Evolutionary conservation across 2,329 filamentous ascomycete species (phyloP).

Genomic region (Helicocarpus griseus): DNA sequence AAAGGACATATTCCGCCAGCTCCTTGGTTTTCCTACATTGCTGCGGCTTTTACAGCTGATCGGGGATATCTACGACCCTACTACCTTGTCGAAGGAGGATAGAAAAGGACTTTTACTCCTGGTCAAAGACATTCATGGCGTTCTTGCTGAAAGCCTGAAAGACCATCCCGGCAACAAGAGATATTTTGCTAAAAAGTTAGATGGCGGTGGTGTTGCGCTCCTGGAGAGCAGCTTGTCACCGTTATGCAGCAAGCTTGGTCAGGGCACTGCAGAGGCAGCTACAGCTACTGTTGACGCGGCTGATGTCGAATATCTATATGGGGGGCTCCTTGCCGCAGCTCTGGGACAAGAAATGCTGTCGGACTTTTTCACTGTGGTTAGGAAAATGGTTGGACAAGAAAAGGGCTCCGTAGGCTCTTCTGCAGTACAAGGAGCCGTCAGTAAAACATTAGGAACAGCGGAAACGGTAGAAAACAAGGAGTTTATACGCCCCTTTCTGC

Average conservation of each 20-base stretch:
- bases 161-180: slow-evolving; percentile 77
- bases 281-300: slow-evolving; percentile 1
- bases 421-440: slow-evolving; percentile 17
- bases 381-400: slow-evolving; percentile 21
- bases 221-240: slow-evolving; percentile 60
- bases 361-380: slow-evolving; percentile 48
- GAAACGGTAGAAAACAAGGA: slow-evolving; percentile 36
- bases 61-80: slow-evolving; percentile 60
- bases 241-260: slow-evolving; percentile 51
- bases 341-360: slow-evolving; percentile 68
- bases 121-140: slow-evolving; percentile 46
- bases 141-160: slow-evolving; percentile 65
- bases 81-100: slow-evolving; percentile 50
- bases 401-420: slow-evolving; percentile 7
- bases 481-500: slow-evolving; percentile 28
- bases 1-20: slow-evolving; percentile 75
- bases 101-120: slow-evolving; percentile 60
- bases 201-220: slow-evolving; percentile 67
- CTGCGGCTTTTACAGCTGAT: slow-evolving; percentile 60
- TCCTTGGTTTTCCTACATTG: slow-evolving; percentile 67
- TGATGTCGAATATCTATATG: slow-evolving; percentile 71
- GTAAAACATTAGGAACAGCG: slow-evolving; percentile 28
- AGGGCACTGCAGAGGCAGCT: slow-evolving; percentile 9
- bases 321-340: slow-evolving; percentile 69
- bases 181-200: slow-evolving; percentile 70